A percentile compares a stretch with the other conserved stretches of the same genome.
These are phyloP conservation scores for Phytopythium sindhum DNA, from an alignment of 352 stramenopile genomes.

Conservation along the genomic window DNA sequence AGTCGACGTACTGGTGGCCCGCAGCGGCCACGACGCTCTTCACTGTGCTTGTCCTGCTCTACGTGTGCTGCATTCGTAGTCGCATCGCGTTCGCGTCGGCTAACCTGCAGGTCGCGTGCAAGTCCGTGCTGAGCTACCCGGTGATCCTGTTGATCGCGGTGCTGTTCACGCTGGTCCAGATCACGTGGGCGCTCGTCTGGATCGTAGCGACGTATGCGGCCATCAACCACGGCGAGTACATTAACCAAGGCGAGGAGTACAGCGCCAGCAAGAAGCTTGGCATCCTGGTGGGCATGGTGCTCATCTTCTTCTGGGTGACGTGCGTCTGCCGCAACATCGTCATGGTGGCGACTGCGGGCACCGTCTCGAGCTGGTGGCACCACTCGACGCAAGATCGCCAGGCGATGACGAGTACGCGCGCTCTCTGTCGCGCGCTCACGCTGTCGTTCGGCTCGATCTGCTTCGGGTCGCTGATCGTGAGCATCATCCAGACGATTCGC, in stretches of 20 bases:
- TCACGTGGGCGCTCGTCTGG: slow-evolving; percentile 79
- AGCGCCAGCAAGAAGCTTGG: slow-evolving; percentile 27
- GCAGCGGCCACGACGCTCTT: slow-evolving; percentile 37
- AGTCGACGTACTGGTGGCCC: slow-evolving; percentile 50
- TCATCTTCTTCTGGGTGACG: slow-evolving; percentile 83
- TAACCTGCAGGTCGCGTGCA: slow-evolving; percentile 78
- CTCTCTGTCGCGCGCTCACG: slow-evolving; percentile 60
- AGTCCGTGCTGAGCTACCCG: slow-evolving; percentile 68
- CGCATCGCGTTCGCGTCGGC: slow-evolving; percentile 73
- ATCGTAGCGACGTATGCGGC: slow-evolving; percentile 61
- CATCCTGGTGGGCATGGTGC: slow-evolving; percentile 53
- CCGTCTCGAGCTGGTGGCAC: slow-evolving; percentile 83
- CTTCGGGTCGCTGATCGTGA: slow-evolving; percentile 85
- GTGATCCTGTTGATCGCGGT: slow-evolving; percentile 70
- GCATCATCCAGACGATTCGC: slow-evolving; percentile 63
- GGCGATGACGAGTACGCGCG: slow-evolving; percentile 32
- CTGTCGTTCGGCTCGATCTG: slow-evolving; percentile 78
- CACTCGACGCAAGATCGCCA: slow-evolving; percentile 46
- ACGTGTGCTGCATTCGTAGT: slow-evolving; percentile 54
- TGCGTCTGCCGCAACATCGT: slow-evolving; percentile 78
- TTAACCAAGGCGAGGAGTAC: slow-evolving; percentile 29
- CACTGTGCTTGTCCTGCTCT: slow-evolving; percentile 39
- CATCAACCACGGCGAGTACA: slow-evolving; percentile 50
- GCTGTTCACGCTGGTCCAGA: slow-evolving; percentile 63
- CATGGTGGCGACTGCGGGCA: slow-evolving; percentile 75